Evolutionary conservation across 805 yeast genomes (phyloP).

Genomic region (Suhomyces xylopsoci): DNA sequence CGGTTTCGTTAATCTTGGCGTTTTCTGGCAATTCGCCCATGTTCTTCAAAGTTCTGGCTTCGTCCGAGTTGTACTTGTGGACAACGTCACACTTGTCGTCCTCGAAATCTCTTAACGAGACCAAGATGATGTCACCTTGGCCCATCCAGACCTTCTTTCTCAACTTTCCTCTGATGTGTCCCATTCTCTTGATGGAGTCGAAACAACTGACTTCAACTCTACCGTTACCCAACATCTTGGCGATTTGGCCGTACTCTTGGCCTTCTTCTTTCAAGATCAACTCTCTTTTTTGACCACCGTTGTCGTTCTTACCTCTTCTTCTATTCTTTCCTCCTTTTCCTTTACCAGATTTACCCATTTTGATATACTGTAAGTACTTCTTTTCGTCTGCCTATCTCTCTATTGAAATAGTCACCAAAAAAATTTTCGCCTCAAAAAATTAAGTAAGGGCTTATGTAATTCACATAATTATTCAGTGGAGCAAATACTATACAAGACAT

Average conservation of each 20-base stretch:
- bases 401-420: background rate
- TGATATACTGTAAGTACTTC: background rate
- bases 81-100: slow-evolving; percentile 98
- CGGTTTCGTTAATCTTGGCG: slow-evolving; percentile 96
- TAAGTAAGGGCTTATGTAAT: background rate
- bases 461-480: no score
- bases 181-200: slow-evolving; percentile 91
- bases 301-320: slow-evolving; percentile 97
- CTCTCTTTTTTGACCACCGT: slow-evolving; percentile 90
- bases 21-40: slow-evolving; percentile 97
- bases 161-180: slow-evolving; percentile 97
- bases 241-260: slow-evolving; percentile 97
- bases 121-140: slow-evolving; percentile 95
- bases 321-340: slow-evolving; percentile 92
- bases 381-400: background rate
- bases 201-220: slow-evolving; percentile 94
- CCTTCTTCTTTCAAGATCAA: slow-evolving; percentile 89
- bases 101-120: slow-evolving; percentile 96
- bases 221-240: slow-evolving; percentile 98
- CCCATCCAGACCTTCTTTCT: slow-evolving; percentile 99
- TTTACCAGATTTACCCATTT: slow-evolving; percentile 73
- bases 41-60: slow-evolving; percentile 92
- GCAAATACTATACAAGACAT: background rate
- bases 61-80: slow-evolving; percentile 94
- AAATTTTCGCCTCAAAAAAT: background rate